Conservation (phyloP, 129 eudicot species). For the Logfia minima region DNA sequence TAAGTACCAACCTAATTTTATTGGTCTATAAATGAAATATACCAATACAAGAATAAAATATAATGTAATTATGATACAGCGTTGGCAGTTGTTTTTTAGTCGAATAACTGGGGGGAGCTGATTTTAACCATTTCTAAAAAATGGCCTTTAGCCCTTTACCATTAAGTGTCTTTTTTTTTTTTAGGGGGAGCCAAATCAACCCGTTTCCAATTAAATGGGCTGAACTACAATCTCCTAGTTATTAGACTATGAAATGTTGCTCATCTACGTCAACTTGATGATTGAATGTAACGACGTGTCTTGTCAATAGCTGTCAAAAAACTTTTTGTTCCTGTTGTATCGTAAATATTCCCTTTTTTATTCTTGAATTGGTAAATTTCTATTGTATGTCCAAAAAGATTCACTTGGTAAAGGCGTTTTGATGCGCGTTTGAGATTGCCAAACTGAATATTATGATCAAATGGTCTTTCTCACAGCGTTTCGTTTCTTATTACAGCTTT, state of each 20-base stretch:
- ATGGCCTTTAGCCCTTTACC: too few relatives aligned
- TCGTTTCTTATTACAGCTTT: slow-evolving; percentile 52
- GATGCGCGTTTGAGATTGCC: background rate
- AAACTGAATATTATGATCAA: background rate
- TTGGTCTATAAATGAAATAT: background rate
- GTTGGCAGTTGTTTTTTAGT: background rate
- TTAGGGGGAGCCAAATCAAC: background rate
- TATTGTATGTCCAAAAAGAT: background rate
- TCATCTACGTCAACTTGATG: too few relatives aligned
- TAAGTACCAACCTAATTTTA: background rate
- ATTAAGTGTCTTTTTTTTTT: too few relatives aligned
- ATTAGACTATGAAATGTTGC: too few relatives aligned
- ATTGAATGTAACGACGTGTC: background rate
- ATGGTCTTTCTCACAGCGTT: slow-evolving; percentile 7
- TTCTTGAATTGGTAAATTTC: background rate
- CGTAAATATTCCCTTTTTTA: background rate
- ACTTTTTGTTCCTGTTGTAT: background rate
- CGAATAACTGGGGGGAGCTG: too few relatives aligned
- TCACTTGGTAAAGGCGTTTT: slow-evolving; percentile 1
- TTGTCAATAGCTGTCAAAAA: background rate
- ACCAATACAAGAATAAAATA: too few relatives aligned
- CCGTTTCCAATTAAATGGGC: too few relatives aligned
- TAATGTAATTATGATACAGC: background rate
- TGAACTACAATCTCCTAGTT: too few relatives aligned
- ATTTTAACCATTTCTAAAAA: too few relatives aligned